phyloP scores from a whole-genome alignment of 176 grass and related monocot species.

The Metroxylon sagu region DNA sequence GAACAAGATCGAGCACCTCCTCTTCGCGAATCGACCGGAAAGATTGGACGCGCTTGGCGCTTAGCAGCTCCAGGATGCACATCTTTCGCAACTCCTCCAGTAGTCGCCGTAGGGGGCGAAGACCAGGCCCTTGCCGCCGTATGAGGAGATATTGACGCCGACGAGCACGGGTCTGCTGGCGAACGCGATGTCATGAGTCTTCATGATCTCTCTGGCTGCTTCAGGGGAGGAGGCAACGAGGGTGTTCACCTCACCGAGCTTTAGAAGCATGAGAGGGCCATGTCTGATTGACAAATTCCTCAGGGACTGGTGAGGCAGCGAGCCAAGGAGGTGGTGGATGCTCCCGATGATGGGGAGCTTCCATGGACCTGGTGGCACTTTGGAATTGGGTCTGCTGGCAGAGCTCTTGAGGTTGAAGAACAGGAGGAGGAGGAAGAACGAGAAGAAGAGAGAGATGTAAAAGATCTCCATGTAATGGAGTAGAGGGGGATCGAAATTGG shows the following conservation, averaged over 20 bases:
- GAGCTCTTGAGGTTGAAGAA: too few species aligned
- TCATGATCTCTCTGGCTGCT: slow-evolving; percentile 33
- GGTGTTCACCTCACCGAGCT: slow-evolving; percentile 22
- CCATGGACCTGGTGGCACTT: slow-evolving; percentile 29
- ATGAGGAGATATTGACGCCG: slow-evolving; percentile 16
- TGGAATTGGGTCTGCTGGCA: not conserved
- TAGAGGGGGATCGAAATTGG: too few species aligned
- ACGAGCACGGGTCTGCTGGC: slow-evolving; percentile 6
- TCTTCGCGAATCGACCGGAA: slow-evolving; percentile 20
- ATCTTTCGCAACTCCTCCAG: slow-evolving; percentile 38
- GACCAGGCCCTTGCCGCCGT: slow-evolving; percentile 18
- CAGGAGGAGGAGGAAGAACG: too few species aligned
- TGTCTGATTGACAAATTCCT: not conserved
- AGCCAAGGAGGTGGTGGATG: slow-evolving; percentile 31
- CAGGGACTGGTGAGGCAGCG: slow-evolving; percentile 25
- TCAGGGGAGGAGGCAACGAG: slow-evolving; percentile 33
- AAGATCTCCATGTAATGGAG: too few species aligned
- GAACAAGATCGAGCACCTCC: slow-evolving; percentile 19
- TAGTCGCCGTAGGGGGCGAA: slow-evolving; percentile 29
- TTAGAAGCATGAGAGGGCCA: slow-evolving; percentile 33
- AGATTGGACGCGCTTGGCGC: slow-evolving; percentile 27
- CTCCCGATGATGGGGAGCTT: slow-evolving; percentile 36
- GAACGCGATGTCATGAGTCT: slow-evolving; percentile 28
- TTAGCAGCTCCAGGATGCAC: slow-evolving; percentile 27
- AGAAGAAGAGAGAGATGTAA: too few species aligned